These are phyloP conservation scores for Phialophora chinensis DNA, from an alignment of 2,329 filamentous ascomycete genomes.

Conservation along the genomic window DNA sequence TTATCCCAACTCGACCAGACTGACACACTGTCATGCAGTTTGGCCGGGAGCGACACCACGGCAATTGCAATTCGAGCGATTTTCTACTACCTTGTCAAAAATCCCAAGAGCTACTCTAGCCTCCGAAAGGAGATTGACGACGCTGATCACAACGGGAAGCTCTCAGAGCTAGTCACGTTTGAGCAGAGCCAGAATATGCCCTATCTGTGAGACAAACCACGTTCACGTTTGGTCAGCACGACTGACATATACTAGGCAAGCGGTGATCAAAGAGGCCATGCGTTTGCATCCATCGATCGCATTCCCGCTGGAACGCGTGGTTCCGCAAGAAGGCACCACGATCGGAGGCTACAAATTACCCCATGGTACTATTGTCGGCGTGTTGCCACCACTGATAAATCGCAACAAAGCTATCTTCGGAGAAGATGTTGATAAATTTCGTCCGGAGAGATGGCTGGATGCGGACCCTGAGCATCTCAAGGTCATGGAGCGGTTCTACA, in stretches of 20 bases:
- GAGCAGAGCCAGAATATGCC: not conserved
- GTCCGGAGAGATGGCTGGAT: constrained; percentile 52
- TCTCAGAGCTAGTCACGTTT: constrained; percentile 24
- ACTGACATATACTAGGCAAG: no score
- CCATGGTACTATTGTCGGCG: constrained; percentile 54
- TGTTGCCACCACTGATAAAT: constrained; percentile 51
- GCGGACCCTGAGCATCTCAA: not conserved
- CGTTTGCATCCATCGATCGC: constrained; percentile 51
- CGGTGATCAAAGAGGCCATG: constrained; percentile 52
- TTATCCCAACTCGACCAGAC: no score
- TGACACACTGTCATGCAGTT: not conserved
- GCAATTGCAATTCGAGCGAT: constrained; percentile 73
- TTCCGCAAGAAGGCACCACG: constrained; percentile 48
- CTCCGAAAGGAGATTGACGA: constrained; percentile 1
- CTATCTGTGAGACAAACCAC: no score
- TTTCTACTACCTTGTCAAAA: constrained; percentile 74
- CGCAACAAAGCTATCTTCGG: constrained; percentile 51
- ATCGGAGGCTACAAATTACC: constrained; percentile 51
- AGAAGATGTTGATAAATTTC: constrained; percentile 48
- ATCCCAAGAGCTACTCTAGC: constrained; percentile 48
- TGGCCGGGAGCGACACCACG: constrained; percentile 80
- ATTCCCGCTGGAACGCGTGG: constrained; percentile 45
- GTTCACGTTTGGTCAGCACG: no score
- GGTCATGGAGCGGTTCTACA: not conserved
- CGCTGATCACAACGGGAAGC: not conserved